Conservation (phyloP, 257 asterid genomes). For the Petunia axillaris region DNA sequence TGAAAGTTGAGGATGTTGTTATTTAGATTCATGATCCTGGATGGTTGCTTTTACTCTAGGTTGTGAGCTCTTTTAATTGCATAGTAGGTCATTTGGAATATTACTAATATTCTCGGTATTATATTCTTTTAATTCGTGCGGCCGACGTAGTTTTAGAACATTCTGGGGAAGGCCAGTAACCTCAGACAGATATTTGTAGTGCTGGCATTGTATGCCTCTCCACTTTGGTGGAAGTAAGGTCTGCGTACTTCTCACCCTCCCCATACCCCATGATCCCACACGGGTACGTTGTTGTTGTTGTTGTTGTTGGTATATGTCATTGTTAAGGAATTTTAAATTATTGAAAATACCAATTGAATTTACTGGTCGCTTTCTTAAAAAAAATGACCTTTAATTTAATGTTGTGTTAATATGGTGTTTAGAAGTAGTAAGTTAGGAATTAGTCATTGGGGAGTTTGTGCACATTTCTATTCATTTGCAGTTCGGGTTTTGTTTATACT, state of each 20-base stretch:
- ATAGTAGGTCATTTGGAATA: constrained; percentile 9
- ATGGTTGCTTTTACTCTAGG: neutral
- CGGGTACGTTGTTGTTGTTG: no score
- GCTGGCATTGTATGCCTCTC: no score
- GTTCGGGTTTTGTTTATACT: neutral
- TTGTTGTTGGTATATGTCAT: constrained; percentile 13
- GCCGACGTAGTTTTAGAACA: constrained; percentile 7
- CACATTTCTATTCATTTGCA: neutral
- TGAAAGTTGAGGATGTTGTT: neutral
- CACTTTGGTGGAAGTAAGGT: no score
- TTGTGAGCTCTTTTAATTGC: neutral
- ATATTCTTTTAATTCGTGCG: constrained; percentile 10
- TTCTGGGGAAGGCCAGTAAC: constrained; percentile 9
- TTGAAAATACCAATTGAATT: constrained; percentile 12
- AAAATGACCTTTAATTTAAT: constrained; percentile 1
- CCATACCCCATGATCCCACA: no score
- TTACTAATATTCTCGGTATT: neutral
- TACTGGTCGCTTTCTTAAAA: constrained; percentile 10
- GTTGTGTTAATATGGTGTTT: neutral
- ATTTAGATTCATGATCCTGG: neutral
- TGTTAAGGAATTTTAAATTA: neutral
- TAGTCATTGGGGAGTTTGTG: neutral
- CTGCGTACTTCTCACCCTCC: no score
- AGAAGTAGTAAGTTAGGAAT: neutral
- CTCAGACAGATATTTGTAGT: constrained; percentile 9